Base-by-base conservation (phyloP, 306 rosid genomes). In the Citrullus colocynthis region DNA sequence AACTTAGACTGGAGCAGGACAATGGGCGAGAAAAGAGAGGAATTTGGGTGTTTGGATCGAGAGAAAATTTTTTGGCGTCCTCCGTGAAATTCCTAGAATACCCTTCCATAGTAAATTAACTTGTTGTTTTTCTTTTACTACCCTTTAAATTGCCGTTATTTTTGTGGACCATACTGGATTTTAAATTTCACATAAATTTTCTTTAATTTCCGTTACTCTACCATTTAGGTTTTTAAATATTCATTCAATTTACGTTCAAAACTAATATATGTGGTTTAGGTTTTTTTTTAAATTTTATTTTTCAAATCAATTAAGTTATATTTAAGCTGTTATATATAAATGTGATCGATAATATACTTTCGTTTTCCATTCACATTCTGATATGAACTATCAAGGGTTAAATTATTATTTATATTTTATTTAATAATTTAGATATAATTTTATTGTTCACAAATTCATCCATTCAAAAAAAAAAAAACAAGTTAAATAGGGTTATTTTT, bases 21-120 rank as follows among this genome's bases (percentile, higher is more conserved):
- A 57, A 67, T 14, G 44, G 15, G 28, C 54, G 59, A 76, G 44
- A 55, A 21, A 59, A 15, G 45, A 20, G 13, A 44, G 44, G 52
- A 42, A 62, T 24, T 37, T 37, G 63, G 57, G 51, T 4, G 84
- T 75, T 55, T 76, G 82, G 80, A 79, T 86, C 79, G 87, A 81
- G 84, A 80, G 41, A 44, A 13, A 45, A 21, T 44, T 70, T 44
- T 44, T 44, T 44, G 39, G 56, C 39, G 37, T 45, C 75, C 52
- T 48, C 16, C n/a, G 13, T 20, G 7, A 0, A 5, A 58, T 81
- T 80, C 75, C 86, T 57, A 8, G 79, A 72, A 17, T 82, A 20
- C 84, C 85, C 84, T 66, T 24, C 30, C 0, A 24, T 24, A 24
- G n/a, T 70, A 9, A 13, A 20, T 21, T 0, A 24, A 5, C 44